Base-by-base conservation (phyloP, 1,139 yeast genomes). In the Protomyces inundatus region DNA sequence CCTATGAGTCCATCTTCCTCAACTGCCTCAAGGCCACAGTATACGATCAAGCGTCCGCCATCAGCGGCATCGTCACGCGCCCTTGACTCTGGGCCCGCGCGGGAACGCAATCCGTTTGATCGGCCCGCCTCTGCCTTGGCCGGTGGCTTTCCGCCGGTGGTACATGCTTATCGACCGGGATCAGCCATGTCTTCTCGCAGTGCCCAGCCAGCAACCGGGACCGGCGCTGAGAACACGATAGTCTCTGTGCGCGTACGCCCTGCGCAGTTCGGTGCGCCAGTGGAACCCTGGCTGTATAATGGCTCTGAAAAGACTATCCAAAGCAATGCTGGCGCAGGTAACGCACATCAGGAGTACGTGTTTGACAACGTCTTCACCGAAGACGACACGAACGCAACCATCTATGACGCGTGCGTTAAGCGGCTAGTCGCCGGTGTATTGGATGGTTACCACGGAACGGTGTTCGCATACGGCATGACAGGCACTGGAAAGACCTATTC, bases 401-500 rank as follows among this genome's bases (percentile, higher is more conserved):
- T 91, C 1, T 91, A 88, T 72, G 77, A 77, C 34, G 75, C 76
- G 14, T 78, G 86, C 1, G 91, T 90, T 54, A 77, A 80, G 36
- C 83, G 82, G 1, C 78, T 90, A 51, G 86, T 91, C 1, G 75
- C 79, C 23, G 83, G 85, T 66, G 86, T 88, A 65, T 77, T 89
- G 68, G 85, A 85, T 40, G 97, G 97, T 0, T 90, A 78, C 73
- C 90, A 90, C 71, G 95, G 93, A 12, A 90, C 97, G 0, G 85
- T 91, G 0, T 90, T 91, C 73, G 97, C 97, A 0, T 90, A 90
- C 71, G 97, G 97, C 55, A 89, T 88, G 91, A 90, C 98, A 0
- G 98, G 98, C 0, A 89, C 97, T 0, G 98, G 98, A 39, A 91
- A 91, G 73, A 91, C 98, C 0, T 87, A 84, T 72, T 86, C 95